phyloP scores from a whole-genome alignment of 768 basidiomycete genomes.

The Phaeotremella fagi region DNA sequence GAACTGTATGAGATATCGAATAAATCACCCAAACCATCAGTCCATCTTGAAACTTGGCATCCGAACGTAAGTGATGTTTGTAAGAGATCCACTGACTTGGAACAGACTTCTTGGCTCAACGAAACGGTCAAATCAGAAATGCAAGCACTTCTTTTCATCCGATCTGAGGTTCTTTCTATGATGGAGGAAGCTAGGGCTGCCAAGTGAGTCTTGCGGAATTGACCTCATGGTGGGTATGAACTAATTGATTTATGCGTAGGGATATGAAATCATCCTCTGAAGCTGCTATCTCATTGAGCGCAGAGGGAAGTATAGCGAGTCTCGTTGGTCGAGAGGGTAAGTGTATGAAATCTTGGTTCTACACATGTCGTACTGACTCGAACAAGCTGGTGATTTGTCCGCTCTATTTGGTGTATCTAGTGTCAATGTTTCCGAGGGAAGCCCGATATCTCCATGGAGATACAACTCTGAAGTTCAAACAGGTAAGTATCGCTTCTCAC shows the following conservation, averaged over 20 bases:
- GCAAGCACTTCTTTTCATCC: slow-evolving; percentile 59
- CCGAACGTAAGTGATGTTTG: slow-evolving; percentile 57
- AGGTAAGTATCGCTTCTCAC: background rate
- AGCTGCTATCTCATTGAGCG: slow-evolving; percentile 62
- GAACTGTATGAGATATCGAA: slow-evolving; percentile 60
- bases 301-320: slow-evolving; percentile 41
- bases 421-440: too few relatives aligned
- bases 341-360: too few relatives aligned
- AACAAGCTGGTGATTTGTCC: background rate
- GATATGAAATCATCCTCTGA: slow-evolving; percentile 70
- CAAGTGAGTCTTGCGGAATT: slow-evolving; percentile 59
- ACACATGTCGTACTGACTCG: too few relatives aligned
- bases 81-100: background rate
- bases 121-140: slow-evolving; percentile 59
- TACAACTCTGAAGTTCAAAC: slow-evolving; percentile 1
- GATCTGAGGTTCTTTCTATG: slow-evolving; percentile 60
- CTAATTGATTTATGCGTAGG: slow-evolving; percentile 49
- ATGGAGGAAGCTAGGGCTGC: slow-evolving; percentile 71
- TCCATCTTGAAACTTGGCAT: slow-evolving; percentile 69
- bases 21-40: slow-evolving; percentile 50
- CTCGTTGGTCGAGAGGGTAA: background rate
- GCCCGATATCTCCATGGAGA: too few relatives aligned
- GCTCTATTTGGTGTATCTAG: background rate
- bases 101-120: slow-evolving; percentile 63
- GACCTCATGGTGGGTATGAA: too few relatives aligned